Base-by-base conservation (phyloP, 2,329 filamentous ascomycete species). In the Calonectria pauciramosa region DNA sequence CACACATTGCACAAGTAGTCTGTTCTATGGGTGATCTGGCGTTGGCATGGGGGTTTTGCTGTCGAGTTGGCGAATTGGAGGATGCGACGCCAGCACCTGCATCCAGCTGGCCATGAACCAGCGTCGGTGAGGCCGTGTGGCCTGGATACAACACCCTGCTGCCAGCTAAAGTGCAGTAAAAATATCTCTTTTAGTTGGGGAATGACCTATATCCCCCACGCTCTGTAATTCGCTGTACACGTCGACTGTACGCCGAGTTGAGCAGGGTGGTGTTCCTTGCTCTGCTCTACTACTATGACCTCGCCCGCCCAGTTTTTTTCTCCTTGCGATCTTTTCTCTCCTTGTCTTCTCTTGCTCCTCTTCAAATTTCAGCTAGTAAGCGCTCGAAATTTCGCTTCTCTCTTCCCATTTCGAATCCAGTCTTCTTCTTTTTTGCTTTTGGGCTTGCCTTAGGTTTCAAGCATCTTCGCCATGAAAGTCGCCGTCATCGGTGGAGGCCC, bases 401-500 rank as follows among this genome's bases (percentile, higher is more conserved):
- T 23, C 23, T 34, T 36, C n/a, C n/a, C n/a, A 16, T 7, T 7
- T 11, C 13, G 4, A 26, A 9, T 60, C 34, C 23, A n/a, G 5
- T 38, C 13, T 34, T 20, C 32, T 23, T 23, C 36, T n/a, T 60
- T 60, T 60, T 34, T 16, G 13, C 56, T 60, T 60, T 41, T 11
- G 28, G 56, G 34, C 56, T 60, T 60, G 56, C 56, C 56, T 60
- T 60, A 23, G 34, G 56, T 60, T 60, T 18, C 23, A 41, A 60
- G 1, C 14, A 26, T 38, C 34, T 16, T 60, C 56, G 7, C 13
- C 64, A 84, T 86, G 80, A 84, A 82, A 38, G 86, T 88, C 11
- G 86, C 86, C 6, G 80, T 88, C 65, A 82, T 88, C 51, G 86
- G 87, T 26, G 87, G 84, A n/a, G 87, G 87, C 6, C 84, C 87